Evolutionary conservation across 495 filamentous ascomycete genomes (phyloP).

Genomic region (Aspergillus coremiiformis): DNA sequence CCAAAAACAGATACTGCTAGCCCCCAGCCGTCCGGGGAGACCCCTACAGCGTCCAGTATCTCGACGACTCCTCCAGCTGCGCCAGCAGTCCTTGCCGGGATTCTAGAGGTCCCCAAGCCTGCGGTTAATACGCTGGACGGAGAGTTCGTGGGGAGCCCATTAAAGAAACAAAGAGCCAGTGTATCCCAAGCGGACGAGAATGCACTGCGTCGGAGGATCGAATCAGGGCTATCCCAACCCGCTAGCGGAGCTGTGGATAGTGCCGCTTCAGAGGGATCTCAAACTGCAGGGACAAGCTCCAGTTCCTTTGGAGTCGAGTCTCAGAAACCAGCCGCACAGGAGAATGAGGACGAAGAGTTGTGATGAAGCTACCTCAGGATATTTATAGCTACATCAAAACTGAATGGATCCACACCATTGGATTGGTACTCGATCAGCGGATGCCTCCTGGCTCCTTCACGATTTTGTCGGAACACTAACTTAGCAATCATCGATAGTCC

Average conservation of each 20-base stretch:
- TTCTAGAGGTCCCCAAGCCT: conserved; percentile 22
- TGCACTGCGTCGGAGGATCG: conserved; percentile 41
- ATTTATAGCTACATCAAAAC: conserved; percentile 2
- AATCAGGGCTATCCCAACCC: conserved; percentile 32
- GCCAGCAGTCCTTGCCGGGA: conserved; percentile 14
- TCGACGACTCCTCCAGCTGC: conserved; percentile 36
- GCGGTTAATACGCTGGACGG: conserved; percentile 32
- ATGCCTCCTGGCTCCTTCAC: background rate
- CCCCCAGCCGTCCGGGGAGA: conserved; percentile 37
- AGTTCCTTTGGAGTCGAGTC: conserved; percentile 4
- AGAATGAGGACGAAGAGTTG: conserved; percentile 34
- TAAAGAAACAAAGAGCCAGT: conserved; percentile 77
- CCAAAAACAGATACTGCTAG: conserved; percentile 32
- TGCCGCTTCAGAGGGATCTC: background rate
- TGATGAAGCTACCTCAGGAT: conserved; percentile 12
- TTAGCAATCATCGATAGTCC: background rate
- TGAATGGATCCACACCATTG: background rate
- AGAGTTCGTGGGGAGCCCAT: conserved; percentile 61
- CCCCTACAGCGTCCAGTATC: conserved; percentile 29
- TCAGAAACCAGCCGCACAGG: conserved; percentile 4
- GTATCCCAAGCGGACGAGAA: conserved; percentile 55
- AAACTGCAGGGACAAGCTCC: background rate
- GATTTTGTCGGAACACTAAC: background rate
- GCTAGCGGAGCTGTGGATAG: conserved; percentile 25
- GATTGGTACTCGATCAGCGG: background rate